Conservation (phyloP, 1,284 basidiomycete genomes). For the Apiotrichum domesticum region DNA sequence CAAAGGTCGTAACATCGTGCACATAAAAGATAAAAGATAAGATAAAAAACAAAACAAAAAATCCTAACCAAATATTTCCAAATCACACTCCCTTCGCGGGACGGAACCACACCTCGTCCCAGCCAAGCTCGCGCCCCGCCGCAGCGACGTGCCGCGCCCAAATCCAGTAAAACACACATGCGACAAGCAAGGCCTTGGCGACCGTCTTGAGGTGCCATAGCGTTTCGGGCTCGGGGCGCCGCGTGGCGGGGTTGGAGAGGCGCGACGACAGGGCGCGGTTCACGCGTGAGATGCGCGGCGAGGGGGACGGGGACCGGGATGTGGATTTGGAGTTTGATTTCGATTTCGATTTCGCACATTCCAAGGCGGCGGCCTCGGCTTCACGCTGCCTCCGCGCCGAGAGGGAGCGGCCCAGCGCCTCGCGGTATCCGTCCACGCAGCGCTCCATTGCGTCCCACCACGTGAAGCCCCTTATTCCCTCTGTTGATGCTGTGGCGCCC, state of each 20-base stretch:
- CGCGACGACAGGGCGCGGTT: slow-evolving; percentile 22
- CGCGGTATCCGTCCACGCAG: slow-evolving; percentile 53
- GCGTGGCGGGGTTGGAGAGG: slow-evolving; percentile 13
- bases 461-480: slow-evolving; percentile 47
- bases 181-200: slow-evolving; percentile 10
- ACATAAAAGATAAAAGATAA: too few species aligned
- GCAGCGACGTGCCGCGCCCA: slow-evolving; percentile 13
- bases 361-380: not conserved
- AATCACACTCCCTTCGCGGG: not conserved
- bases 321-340: too few species aligned
- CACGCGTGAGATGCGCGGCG: slow-evolving; percentile 19
- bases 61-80: too few species aligned
- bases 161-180: slow-evolving; percentile 9
- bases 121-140: slow-evolving; percentile 6
- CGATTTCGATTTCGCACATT: too few species aligned
- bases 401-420: slow-evolving; percentile 36
- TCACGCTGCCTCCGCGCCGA: not conserved
- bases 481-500: slow-evolving; percentile 45
- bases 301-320: not conserved
- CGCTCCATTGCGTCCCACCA: slow-evolving; percentile 56
- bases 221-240: slow-evolving; percentile 7
- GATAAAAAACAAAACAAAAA: too few species aligned
- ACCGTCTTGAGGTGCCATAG: slow-evolving; percentile 18
- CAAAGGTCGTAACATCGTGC: too few species aligned
- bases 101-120: slow-evolving; percentile 14